These are phyloP conservation scores for Penicillium nordicum DNA, from an alignment of 2,329 filamentous ascomycete genomes.

Conservation along the genomic window DNA sequence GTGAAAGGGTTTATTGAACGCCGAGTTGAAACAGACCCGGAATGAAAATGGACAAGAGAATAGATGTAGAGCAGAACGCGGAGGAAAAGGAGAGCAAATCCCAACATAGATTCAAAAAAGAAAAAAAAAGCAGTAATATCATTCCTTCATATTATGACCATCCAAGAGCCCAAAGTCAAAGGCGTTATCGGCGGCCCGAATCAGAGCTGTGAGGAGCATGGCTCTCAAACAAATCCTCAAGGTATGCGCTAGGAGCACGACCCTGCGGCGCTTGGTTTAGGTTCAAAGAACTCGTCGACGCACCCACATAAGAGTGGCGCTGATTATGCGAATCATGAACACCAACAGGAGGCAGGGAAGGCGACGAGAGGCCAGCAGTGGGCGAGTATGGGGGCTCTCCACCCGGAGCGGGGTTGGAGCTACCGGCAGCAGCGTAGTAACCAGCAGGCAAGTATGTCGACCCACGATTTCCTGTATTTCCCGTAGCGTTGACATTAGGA, in stretches of 20 bases:
- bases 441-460: constrained; percentile 83
- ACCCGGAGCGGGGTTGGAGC: constrained; percentile 48
- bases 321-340: constrained; percentile 29
- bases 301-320: constrained; percentile 30
- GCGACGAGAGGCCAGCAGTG: constrained; percentile 59
- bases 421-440: constrained; percentile 77
- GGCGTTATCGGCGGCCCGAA: constrained; percentile 9
- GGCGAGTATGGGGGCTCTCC: constrained; percentile 41
- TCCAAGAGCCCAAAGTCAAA: background rate
- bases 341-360: constrained; percentile 47
- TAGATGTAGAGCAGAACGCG: background rate
- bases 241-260: constrained; percentile 79
- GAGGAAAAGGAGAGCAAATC: background rate
- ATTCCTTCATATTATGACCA: background rate
- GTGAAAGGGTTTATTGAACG: background rate
- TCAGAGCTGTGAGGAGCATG: constrained; percentile 42
- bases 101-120: background rate
- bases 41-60: background rate
- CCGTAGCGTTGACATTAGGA: constrained; percentile 38
- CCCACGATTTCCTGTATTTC: constrained; percentile 53
- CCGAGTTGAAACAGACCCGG: background rate
- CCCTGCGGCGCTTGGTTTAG: constrained; percentile 63
- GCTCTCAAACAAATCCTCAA: constrained; percentile 85
- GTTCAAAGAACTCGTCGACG: constrained; percentile 59
- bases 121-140: background rate